Percentiles rank a stretch among this genome's conserved stretches.
Conservation (phyloP, 345 rosid species). For the Pugionium dolabratum region DNA sequence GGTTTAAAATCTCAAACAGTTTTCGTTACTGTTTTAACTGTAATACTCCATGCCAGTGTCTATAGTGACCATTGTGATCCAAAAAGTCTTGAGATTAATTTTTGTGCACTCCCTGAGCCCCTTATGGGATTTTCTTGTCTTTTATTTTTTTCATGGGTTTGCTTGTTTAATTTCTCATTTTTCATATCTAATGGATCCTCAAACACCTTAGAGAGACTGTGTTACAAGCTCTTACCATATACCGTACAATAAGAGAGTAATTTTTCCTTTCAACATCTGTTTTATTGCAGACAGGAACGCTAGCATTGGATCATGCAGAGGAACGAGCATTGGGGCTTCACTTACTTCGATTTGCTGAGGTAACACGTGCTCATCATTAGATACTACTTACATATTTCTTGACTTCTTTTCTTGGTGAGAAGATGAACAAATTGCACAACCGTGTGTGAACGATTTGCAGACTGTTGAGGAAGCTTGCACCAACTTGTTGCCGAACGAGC, state of each 20-base stretch:
- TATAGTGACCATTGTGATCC: neutral
- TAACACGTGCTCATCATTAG: constrained; percentile 24
- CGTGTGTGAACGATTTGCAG: constrained; percentile 41
- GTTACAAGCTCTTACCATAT: neutral
- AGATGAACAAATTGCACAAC: neutral
- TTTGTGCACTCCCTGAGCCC: neutral
- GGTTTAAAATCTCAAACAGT: constrained; percentile 19
- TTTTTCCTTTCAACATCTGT: constrained; percentile 1
- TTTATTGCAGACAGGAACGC: constrained; percentile 46
- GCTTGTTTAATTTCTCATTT: neutral
- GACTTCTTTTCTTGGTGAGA: neutral
- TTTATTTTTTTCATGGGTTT: neutral
- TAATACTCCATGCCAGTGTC: constrained; percentile 6
- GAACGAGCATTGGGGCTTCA: constrained; percentile 73
- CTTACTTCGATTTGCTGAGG: constrained; percentile 74
- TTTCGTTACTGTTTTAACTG: neutral
- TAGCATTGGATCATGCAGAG: constrained; percentile 57
- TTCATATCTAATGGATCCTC: neutral
- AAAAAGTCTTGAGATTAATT: neutral
- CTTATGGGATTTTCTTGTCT: neutral
- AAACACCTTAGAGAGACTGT: constrained; percentile 4
- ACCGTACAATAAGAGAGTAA: constrained; percentile 12
- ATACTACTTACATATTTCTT: neutral
- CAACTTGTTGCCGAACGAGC: constrained; percentile 59
- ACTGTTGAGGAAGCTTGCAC: constrained; percentile 73